Evolutionary conservation across 1,284 basidiomycete species (phyloP).

Genomic region (Cystobasidium pallidum): DNA sequence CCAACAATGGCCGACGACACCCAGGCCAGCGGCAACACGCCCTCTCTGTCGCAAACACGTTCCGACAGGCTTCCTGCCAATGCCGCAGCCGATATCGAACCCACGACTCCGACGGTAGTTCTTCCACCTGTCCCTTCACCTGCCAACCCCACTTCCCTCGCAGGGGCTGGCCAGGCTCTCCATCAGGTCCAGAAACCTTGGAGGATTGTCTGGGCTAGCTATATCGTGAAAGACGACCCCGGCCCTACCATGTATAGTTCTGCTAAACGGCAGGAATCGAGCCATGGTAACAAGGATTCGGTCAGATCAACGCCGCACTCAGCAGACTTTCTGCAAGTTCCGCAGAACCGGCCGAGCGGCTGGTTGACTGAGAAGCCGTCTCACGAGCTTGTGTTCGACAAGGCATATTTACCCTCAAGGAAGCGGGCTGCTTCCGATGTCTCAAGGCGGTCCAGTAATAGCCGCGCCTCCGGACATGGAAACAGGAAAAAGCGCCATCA

Average conservation of each 20-base stretch:
- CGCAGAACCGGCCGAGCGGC: neutral
- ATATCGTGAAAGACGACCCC: conserved; percentile 11
- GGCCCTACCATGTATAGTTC: neutral
- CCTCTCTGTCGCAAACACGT: neutral
- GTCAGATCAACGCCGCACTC: conserved; percentile 1
- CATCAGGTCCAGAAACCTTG: conserved; percentile 23
- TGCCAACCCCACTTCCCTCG: conserved; percentile 2
- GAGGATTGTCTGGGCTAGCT: conserved; percentile 27
- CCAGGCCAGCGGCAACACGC: neutral
- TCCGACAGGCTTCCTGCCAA: neutral
- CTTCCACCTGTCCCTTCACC: neutral
- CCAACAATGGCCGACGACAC: neutral
- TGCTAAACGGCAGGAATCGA: neutral
- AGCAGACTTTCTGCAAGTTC: conserved; percentile 5
- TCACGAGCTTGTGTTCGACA: neutral
- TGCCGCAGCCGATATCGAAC: neutral
- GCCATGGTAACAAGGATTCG: neutral
- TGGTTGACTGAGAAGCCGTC: neutral
- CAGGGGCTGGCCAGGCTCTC: conserved; percentile 3
- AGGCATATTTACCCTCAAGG: neutral
- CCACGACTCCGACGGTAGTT: neutral
- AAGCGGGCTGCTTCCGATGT: conserved; percentile 3
- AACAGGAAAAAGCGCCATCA: neutral
- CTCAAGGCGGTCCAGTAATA: neutral
- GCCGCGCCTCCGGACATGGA: neutral